These are phyloP conservation scores for Fusarium torreyae DNA, from an alignment of 2,329 filamentous ascomycete genomes.

Conservation along the genomic window DNA sequence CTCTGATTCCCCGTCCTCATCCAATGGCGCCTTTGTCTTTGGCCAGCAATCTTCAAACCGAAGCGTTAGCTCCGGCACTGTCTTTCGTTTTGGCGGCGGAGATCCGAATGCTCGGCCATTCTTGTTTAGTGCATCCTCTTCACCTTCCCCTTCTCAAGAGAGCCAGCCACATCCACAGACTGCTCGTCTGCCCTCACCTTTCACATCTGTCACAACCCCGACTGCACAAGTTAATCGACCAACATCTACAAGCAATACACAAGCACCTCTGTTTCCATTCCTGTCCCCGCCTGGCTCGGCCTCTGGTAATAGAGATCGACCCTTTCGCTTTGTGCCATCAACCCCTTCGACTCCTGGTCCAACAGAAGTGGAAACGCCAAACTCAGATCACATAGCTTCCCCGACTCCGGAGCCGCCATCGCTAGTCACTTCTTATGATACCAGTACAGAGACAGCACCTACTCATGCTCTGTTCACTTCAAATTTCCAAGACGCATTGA, in stretches of 20 bases:
- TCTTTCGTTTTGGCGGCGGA: background rate
- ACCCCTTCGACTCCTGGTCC: constrained; percentile 6
- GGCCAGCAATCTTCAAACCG: constrained; percentile 1
- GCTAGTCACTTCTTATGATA: constrained; percentile 3
- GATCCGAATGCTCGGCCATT: background rate
- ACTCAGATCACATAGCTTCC: background rate
- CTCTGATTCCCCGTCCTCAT: background rate
- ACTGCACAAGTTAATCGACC: background rate
- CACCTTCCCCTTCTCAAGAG: constrained; percentile 4
- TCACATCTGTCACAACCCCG: background rate
- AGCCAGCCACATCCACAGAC: background rate
- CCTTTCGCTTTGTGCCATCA: background rate
- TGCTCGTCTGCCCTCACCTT: background rate
- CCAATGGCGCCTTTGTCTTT: constrained; percentile 6
- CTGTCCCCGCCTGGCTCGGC: background rate
- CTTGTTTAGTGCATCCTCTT: background rate
- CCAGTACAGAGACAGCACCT: constrained; percentile 6
- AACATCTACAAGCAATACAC: background rate
- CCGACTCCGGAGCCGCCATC: background rate
- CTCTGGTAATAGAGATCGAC: background rate
- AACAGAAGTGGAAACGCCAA: background rate
- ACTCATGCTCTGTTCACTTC: constrained; percentile 15
- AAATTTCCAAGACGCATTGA: constrained; percentile 7
- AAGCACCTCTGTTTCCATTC: background rate
- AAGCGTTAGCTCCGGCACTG: background rate